Base-by-base conservation (phyloP, 768 basidiomycete species). In the Lactarius indigo region DNA sequence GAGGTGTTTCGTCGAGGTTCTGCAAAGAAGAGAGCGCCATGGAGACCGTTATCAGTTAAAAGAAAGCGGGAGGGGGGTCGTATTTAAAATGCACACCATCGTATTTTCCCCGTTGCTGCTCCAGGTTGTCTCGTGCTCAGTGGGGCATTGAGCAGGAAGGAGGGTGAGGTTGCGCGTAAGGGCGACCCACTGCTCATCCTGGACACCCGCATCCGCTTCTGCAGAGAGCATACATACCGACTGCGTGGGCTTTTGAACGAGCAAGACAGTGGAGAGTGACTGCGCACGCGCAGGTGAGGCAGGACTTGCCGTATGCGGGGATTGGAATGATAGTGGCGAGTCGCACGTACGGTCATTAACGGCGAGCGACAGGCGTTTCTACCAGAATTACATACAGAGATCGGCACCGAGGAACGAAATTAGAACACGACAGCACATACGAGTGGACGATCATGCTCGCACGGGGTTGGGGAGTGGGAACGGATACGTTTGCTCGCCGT, bases 101-200 rank as follows among this genome's bases (percentile, higher is more conserved):
- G 87, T 79, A 57, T 69, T 68, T 52, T 75, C 81, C 70, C 87
- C 86, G 41, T 64, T 64, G 41, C n/a, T 57, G 37, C 61, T 23
- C 18, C 17, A 10, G 7, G 26, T 10, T 17, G 39, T 33, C n/a
- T 57, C 55, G 3, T 50, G 28, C 17, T 68, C 63, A 8, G 42
- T 42, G 9, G 64, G 3, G 44, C 37, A 28, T 18, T 35, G 63
- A 15, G 52, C 56, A 17, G 68, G 47, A 20, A 52, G 56, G 26
- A 92, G 88, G n/a, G 83, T 81, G 67, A 92, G 80, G 57, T 83
- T 87, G 62, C 84, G 82, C 5, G 91, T 84, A 72, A 87, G 88
- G 65, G 81, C 79, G 13, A 92, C 90, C 91, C 89, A 92, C 72
- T 92, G 90, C 65, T 91, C 90, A 9, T 66, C 65, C 47, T 66